These are phyloP conservation scores for Trichoderma simmonsii DNA, from an alignment of 2,329 filamentous ascomycete species.

Conservation along the genomic window DNA sequence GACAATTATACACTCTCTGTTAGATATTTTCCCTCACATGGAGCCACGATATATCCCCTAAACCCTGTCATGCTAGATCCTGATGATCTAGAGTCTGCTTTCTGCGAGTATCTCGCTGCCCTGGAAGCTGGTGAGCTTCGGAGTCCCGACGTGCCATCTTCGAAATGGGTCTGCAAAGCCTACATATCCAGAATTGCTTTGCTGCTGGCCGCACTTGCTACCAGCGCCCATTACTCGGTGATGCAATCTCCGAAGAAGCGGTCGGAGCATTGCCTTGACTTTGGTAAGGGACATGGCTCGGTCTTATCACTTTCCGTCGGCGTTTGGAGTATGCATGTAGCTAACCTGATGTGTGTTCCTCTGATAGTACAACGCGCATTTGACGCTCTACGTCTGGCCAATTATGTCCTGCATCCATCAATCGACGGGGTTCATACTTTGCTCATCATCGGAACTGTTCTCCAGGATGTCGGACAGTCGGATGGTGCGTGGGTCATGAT, in stretches of 20 bases:
- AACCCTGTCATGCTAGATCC: neutral
- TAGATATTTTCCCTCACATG: constrained; percentile 12
- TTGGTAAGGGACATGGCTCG: neutral
- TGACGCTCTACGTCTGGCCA: constrained; percentile 12
- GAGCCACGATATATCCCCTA: constrained; percentile 1
- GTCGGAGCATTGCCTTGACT: constrained; percentile 10
- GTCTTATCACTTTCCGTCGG: too few relatives aligned
- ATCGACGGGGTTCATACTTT: neutral
- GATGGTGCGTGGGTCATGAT: constrained; percentile 14
- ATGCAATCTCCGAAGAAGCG: constrained; percentile 11
- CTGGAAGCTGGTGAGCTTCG: constrained; percentile 9
- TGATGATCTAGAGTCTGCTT: constrained; percentile 1
- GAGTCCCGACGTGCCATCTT: neutral
- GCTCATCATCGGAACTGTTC: constrained; percentile 11
- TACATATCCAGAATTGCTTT: constrained; percentile 8
- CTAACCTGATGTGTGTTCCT: neutral
- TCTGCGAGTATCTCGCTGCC: constrained; percentile 3
- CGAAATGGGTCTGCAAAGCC: constrained; percentile 10
- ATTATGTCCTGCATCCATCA: constrained; percentile 9
- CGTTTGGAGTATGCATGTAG: too few relatives aligned
- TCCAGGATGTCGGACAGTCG: constrained; percentile 16
- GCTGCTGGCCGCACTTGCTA: constrained; percentile 5
- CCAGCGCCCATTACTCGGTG: constrained; percentile 7
- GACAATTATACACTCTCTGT: neutral
- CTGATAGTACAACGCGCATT: constrained; percentile 10